Evolutionary conservation across 257 asterid species (phyloP).

Genomic region (Gardenia jasminoides): DNA sequence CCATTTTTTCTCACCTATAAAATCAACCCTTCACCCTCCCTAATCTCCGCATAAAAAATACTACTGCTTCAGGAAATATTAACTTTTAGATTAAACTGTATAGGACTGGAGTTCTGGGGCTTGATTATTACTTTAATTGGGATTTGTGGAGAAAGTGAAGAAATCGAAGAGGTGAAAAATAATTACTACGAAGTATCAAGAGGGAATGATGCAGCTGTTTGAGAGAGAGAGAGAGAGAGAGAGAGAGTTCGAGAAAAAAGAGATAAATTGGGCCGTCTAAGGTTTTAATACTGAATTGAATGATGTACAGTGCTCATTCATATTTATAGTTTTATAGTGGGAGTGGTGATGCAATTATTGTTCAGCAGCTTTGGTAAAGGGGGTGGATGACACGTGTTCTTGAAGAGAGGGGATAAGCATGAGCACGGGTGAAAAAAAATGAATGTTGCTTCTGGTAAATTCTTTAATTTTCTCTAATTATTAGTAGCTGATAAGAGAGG

Average conservation of each 20-base stretch:
- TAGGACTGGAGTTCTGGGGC: background rate
- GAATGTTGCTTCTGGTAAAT: too few relatives aligned
- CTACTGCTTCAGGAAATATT: background rate
- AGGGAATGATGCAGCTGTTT: too few relatives aligned
- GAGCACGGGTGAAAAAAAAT: too few relatives aligned
- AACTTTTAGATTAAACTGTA: background rate
- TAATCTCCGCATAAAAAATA: too few relatives aligned
- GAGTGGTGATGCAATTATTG: background rate
- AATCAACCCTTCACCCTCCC: background rate
- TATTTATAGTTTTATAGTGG: too few relatives aligned
- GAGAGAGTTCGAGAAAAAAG: background rate
- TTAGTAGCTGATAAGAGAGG: too few relatives aligned
- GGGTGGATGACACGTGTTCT: conserved; percentile 17
- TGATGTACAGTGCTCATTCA: too few relatives aligned
- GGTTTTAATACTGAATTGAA: too few relatives aligned
- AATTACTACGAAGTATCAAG: too few relatives aligned
- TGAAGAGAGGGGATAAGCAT: background rate
- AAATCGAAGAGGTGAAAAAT: conserved; percentile 5
- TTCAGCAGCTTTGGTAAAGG: background rate
- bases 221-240: background rate
- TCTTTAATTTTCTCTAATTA: too few relatives aligned
- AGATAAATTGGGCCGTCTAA: too few relatives aligned
- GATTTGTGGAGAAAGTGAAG: background rate
- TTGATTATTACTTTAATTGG: background rate
- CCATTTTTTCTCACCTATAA: conserved; percentile 30